phyloP scores from a whole-genome alignment of 1,284 basidiomycete genomes.

The Wolfiporia cocos region DNA sequence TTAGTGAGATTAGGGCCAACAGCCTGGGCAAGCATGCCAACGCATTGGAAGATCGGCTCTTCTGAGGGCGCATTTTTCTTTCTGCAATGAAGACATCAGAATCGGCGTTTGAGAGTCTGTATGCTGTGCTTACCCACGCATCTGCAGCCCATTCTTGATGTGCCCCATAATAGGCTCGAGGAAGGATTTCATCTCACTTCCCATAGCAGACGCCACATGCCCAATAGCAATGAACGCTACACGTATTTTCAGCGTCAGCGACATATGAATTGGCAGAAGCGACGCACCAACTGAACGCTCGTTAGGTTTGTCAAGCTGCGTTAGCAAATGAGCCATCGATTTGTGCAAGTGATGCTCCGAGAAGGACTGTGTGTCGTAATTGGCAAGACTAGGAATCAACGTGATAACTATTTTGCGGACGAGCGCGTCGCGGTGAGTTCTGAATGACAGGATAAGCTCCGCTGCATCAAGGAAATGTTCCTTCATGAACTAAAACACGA shows the following conservation, averaged over 20 bases:
- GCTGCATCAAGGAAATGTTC: constrained; percentile 87
- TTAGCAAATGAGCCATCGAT: constrained; percentile 86
- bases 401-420: constrained; percentile 93
- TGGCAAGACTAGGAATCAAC: constrained; percentile 90
- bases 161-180: constrained; percentile 89
- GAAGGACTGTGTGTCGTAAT: constrained; percentile 90
- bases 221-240: constrained; percentile 95
- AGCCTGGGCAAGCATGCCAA: constrained; percentile 93
- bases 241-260: constrained; percentile 6
- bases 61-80: constrained; percentile 93
- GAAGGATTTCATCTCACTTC: constrained; percentile 94
- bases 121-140: constrained; percentile 62
- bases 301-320: constrained; percentile 83
- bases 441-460: constrained; percentile 87
- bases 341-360: constrained; percentile 86
- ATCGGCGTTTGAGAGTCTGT: too few relatives aligned
- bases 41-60: constrained; percentile 96
- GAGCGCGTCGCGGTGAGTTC: constrained; percentile 80
- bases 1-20: constrained; percentile 96
- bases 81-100: constrained; percentile 31
- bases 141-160: constrained; percentile 85
- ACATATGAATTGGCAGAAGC: background rate
- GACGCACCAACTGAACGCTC: constrained; percentile 82
- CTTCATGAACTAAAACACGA: constrained; percentile 87
- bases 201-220: constrained; percentile 88